phyloP scores from a whole-genome alignment of 1,139 yeast species.

The Fermentozyma sake region DNA sequence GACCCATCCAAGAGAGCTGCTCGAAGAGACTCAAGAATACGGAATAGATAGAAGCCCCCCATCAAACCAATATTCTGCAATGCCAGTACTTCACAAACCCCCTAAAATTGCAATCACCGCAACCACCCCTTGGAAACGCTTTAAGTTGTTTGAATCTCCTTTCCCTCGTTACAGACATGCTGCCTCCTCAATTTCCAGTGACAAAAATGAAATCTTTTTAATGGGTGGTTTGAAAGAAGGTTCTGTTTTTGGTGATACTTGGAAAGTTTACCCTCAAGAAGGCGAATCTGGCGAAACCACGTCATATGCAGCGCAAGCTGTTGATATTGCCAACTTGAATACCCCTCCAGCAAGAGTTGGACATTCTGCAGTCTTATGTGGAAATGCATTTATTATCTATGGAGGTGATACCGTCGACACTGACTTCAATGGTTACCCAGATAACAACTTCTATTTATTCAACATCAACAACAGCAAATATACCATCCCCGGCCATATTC shows the following conservation, averaged over 20 bases:
- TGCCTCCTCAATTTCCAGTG: constrained; percentile 70
- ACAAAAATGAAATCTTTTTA: constrained; percentile 76
- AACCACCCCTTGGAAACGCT: constrained; percentile 72
- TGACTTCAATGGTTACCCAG: constrained; percentile 76
- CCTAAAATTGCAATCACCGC: constrained; percentile 7
- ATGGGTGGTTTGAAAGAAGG: constrained; percentile 96
- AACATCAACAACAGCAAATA: constrained; percentile 87
- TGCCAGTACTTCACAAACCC: background rate
- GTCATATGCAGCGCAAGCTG: constrained; percentile 53
- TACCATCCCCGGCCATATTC: constrained; percentile 82
- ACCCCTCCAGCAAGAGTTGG: constrained; percentile 97
- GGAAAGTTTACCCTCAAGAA: constrained; percentile 61
- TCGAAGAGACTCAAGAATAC: constrained; percentile 2
- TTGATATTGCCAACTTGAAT: constrained; percentile 49
- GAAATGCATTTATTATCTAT: constrained; percentile 90
- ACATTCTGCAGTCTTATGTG: constrained; percentile 87
- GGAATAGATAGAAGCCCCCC: background rate
- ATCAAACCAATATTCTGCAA: constrained; percentile 1
- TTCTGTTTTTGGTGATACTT: constrained; percentile 90
- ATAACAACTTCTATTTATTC: constrained; percentile 81
- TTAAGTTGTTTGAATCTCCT: constrained; percentile 70
- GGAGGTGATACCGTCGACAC: constrained; percentile 96
- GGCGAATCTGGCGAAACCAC: constrained; percentile 19
- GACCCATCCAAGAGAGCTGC: constrained; percentile 4
- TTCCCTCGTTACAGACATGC: constrained; percentile 95